phyloP scores from a whole-genome alignment of 768 basidiomycete genomes.

The Leccinum longicurvipes region DNA sequence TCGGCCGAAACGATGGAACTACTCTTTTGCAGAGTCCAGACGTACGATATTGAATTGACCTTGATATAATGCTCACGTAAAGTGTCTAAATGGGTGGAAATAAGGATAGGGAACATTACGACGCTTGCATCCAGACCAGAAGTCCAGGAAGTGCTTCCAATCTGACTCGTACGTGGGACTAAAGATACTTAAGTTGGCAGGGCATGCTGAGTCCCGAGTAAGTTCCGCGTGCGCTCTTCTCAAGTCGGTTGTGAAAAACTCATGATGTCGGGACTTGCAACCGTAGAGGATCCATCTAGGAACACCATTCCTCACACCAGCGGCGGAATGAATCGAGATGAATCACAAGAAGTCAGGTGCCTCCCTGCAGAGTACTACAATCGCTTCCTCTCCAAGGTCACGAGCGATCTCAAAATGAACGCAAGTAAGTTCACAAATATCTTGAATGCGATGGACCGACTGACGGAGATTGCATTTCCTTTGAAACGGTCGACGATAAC shows the following conservation, averaged over 20 bases:
- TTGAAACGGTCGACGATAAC: neutral
- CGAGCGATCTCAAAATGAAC: slow-evolving; percentile 55
- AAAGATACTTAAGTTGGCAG: neutral
- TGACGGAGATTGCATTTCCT: neutral
- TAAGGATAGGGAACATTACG: neutral
- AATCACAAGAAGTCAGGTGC: neutral
- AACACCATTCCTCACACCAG: neutral
- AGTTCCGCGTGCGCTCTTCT: neutral
- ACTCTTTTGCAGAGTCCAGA: neutral
- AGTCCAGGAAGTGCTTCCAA: neutral
- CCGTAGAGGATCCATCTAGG: neutral
- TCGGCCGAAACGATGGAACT: neutral
- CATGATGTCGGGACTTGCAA: neutral
- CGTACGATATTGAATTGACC: neutral
- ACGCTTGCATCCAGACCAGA: neutral
- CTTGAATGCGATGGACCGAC: neutral
- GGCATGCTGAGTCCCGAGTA: neutral
- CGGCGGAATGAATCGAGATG: neutral
- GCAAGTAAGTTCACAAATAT: slow-evolving; percentile 41
- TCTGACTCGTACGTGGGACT: neutral
- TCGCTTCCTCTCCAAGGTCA: slow-evolving; percentile 51
- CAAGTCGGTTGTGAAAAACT: neutral
- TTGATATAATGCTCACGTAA: neutral
- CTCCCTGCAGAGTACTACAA: slow-evolving; percentile 52
- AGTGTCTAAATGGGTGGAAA: neutral